Evolutionary conservation across 1,284 basidiomycete species (phyloP), one percentile per base, ranked within the genome.

Genomic region (Volvariella volvacea): DNA sequence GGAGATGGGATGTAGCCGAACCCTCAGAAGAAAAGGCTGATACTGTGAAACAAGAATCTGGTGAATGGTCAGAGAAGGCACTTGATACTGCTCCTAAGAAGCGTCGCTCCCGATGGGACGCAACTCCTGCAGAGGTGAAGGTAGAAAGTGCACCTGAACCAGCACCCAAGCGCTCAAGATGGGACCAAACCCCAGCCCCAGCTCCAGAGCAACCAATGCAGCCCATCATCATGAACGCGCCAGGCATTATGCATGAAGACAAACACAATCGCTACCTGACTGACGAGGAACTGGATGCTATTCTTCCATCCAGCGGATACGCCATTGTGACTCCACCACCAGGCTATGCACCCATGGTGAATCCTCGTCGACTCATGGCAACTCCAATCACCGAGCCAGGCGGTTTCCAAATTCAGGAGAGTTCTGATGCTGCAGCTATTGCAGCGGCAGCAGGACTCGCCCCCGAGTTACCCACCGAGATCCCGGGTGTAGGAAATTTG

Each of bases 321-420:
- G 74, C 76, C 50, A 89, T 98, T 52, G 92, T 98, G 54, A 82
- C 89, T 39, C 92, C 95, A 49, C 96, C 96, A 20, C 84, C 91
- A 33, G 94, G 92, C 46, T 99, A 99, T 71, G 87, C 87, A 39
- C 88, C 91, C 15, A 73, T 84, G 53, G 76, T 88, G 31, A 79
- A 86, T 40, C 88, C 89, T 31, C 80, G 86, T 47, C 88, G 89
- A 63, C 74, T 93, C 48, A 77, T 83, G 66, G 77, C 85, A 4
- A 79, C 84, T 1, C 79, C 85, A 20, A 70, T 87, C 42, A 80
- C 80, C 22, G 81, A 86, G 52, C 68, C 78, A 33, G 80, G 83
- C 46, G 95, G 95, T 32, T 99, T 99, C 72, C 92, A 95, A 57
- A 96, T 97, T 55, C 92, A 95, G 66, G 93, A 97, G 51, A 85